Evolutionary conservation across 2,329 filamentous ascomycete species (phyloP), one percentile per base, ranked within the genome.

Genomic region (Beauveria australis): DNA sequence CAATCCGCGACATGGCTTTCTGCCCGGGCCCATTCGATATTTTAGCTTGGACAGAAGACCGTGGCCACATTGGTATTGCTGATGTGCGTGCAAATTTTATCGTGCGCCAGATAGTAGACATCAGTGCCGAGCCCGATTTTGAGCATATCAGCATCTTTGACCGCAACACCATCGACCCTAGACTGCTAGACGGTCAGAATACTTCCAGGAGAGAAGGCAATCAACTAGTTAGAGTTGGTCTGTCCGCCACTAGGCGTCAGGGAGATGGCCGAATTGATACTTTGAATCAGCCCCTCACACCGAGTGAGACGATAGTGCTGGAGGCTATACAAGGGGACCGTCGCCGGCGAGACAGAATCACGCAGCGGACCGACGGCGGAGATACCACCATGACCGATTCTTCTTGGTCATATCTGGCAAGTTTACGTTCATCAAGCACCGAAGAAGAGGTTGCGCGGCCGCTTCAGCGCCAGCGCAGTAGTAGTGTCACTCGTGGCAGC

Each of bases 21-120:
- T 92, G 90, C 5, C 92, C 93, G 0, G 89, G 89, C 1, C 91
- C 92, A 0, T 93, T 88, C 79, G 93, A 97, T 70, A 82, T 99
- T 19, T 78, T 99, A 46, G 89, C 95, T 7, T 97, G 94, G 92
- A 90, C 92, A 9, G 94, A 99, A 73, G 90, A 96, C 67, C 87
- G 89, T 64, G 89, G 88, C 3, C 81, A 86, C 60, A 79, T 92
- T 18, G 90, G 89, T 43, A 79, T 93, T 44, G 88, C 88, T 5
- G 90, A 94, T 72, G 75, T 90, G 54, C 82, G 89, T 33, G 82
- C 79, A 66, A 83, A 86, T 24, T 86, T 91, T 63, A 77, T 81
- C 52, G 80, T 84, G 56, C 84, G 87, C 51, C 90, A 94, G 70
- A 81, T 89, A 37, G 77, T 94, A 33, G 76, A 82, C 30, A 78